A percentile compares a stretch with the other conserved stretches of the same genome.
These are phyloP conservation scores for Daedaleopsis nitida DNA, from an alignment of 768 basidiomycete genomes.

Conservation along the genomic window DNA sequence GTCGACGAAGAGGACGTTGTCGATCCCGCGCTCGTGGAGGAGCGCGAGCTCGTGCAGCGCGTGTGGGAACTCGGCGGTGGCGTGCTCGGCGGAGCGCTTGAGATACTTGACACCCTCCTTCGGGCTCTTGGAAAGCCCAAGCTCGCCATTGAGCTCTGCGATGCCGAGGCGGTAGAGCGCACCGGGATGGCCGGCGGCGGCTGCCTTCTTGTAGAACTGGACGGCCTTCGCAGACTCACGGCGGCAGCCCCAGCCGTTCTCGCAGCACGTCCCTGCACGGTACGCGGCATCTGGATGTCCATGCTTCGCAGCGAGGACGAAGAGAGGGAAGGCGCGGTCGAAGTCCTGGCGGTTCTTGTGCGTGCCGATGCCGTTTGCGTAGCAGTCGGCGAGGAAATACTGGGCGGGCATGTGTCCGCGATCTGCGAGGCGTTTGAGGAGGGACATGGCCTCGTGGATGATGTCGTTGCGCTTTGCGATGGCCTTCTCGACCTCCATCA, in stretches of 20 bases:
- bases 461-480: conserved; percentile 85
- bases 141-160: conserved; percentile 93
- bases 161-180: conserved; percentile 97
- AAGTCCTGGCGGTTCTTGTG: conserved; percentile 91
- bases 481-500: conserved; percentile 80
- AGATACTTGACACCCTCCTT: conserved; percentile 99
- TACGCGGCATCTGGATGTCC: conserved; percentile 95
- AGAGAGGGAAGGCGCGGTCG: conserved; percentile 94
- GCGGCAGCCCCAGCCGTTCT: conserved; percentile 98
- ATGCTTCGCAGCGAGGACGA: conserved; percentile 95
- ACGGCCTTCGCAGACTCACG: conserved; percentile 90
- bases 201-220: conserved; percentile 92
- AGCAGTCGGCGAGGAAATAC: conserved; percentile 98
- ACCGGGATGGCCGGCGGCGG: conserved; percentile 87
- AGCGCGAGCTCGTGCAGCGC: conserved; percentile 93
- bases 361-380: conserved; percentile 97
- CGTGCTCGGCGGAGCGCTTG: conserved; percentile 93
- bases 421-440: conserved; percentile 91
- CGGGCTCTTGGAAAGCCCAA: conserved; percentile 81
- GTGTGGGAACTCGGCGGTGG: conserved; percentile 94
- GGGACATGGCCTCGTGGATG: conserved; percentile 80
- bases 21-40: conserved; percentile 95
- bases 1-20: conserved; percentile 97
- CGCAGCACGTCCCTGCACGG: conserved; percentile 95
- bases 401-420: conserved; percentile 93